phyloP scores from a whole-genome alignment of 805 yeast genomes.

The Pichia eremophila region DNA sequence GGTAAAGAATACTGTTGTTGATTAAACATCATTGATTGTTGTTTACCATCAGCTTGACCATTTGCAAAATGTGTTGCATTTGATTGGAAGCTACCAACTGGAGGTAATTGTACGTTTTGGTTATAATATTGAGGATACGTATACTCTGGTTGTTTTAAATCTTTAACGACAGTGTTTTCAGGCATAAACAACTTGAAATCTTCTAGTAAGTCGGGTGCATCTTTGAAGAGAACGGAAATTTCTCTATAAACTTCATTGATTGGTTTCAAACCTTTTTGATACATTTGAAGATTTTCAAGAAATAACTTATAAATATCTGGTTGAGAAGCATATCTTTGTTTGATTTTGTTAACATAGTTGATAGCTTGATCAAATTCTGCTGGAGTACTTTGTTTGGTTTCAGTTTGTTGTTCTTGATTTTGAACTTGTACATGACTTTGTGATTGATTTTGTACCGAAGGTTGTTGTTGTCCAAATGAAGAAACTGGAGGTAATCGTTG shows the following conservation, averaged over 20 bases:
- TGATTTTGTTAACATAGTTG: constrained; percentile 90
- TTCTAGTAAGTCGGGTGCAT: constrained; percentile 89
- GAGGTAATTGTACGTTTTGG: constrained; percentile 54
- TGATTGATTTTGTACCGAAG: background rate
- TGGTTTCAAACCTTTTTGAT: constrained; percentile 92
- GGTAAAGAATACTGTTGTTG: constrained; percentile 1
- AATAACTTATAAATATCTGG: constrained; percentile 95
- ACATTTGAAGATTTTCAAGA: constrained; percentile 89
- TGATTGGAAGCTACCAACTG: constrained; percentile 82
- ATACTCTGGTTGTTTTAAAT: constrained; percentile 16
- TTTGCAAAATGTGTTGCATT: constrained; percentile 12
- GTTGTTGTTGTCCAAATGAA: background rate
- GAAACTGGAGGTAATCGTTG: background rate
- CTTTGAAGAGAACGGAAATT: constrained; percentile 78
- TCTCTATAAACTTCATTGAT: constrained; percentile 93
- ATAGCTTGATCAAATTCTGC: constrained; percentile 97
- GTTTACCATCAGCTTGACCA: constrained; percentile 8
- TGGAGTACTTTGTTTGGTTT: constrained; percentile 41
- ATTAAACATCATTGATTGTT: background rate
- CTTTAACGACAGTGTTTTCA: constrained; percentile 41
- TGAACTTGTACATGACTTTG: background rate
- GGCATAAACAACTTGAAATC: constrained; percentile 95
- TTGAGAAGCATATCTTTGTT: constrained; percentile 83
- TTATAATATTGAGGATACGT: constrained; percentile 11
- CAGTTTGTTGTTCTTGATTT: background rate